Evolutionary conservation across 306 rosid species (phyloP).

Genomic region (Cicer arietinum): DNA sequence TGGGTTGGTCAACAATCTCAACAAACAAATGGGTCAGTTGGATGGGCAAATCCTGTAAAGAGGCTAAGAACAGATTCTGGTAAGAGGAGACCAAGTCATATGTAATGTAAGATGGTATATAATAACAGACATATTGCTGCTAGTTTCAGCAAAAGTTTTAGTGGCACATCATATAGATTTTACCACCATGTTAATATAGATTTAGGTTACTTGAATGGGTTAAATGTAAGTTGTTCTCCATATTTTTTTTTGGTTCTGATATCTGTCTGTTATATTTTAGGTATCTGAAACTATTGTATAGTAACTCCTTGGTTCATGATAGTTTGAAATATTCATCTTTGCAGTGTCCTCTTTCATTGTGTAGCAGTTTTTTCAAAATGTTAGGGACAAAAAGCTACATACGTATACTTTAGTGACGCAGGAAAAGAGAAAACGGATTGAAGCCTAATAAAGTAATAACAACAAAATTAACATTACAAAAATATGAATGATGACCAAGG

Average conservation of each 20-base stretch:
- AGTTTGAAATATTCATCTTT: conserved; percentile 36
- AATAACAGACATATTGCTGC: conserved; percentile 46
- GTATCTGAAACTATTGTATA: conserved; percentile 60
- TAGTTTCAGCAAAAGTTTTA: conserved; percentile 48
- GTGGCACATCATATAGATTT: conserved; percentile 52
- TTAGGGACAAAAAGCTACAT: neutral
- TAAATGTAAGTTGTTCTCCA: conserved; percentile 45
- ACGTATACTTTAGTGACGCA: neutral
- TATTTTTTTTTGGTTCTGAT: conserved; percentile 29
- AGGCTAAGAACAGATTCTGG: conserved; percentile 89
- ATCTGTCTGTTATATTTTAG: conserved; percentile 41
- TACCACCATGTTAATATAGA: conserved; percentile 60
- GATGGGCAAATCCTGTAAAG: conserved; percentile 99
- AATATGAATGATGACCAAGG: neutral
- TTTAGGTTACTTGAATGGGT: conserved; percentile 51
- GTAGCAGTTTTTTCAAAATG: conserved; percentile 7
- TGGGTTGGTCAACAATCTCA: conserved; percentile 70
- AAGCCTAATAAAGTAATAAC: neutral
- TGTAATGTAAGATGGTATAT: conserved; percentile 60
- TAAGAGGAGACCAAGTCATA: conserved; percentile 94
- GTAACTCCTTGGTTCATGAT: conserved; percentile 47
- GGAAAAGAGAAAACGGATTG: neutral
- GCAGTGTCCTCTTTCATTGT: neutral
- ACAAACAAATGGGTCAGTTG: conserved; percentile 68
- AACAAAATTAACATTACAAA: neutral